Base-by-base conservation (phyloP, 2,329 filamentous ascomycete genomes). In the Thielaviopsis cerberus region DNA sequence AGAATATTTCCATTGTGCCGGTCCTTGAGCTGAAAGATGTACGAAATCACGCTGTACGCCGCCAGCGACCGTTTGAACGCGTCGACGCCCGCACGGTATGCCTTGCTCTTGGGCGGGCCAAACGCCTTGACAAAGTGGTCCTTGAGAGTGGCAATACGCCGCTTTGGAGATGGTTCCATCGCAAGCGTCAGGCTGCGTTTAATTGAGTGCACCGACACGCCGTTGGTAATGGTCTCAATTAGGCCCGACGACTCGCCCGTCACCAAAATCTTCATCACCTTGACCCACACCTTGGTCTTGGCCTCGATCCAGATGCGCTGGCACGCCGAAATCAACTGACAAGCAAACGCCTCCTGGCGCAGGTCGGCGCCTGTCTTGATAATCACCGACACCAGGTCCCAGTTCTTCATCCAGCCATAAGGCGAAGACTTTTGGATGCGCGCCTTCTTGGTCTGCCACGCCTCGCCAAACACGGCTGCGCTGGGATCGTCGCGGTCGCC, bases 401-500 rank as follows among this genome's bases (percentile, higher is more conserved):
- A 92, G 66, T 89, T 91, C 71, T 87, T 87, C 82, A 89, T 88
- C 81, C 85, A 88, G 10, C 87, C 87, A 66, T 90, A 92, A 0
- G 87, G 87, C 0, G 86, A 91, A 1, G 86, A 86, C 64, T 86
- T 85, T 61, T 87, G 79, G 67, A 92, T 88, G 22, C 87, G 84
- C 69, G 91, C 87, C 65, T 85, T 87, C 70, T 92, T 92, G 58
- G 82, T 78, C 64, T 85, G 81, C 87, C 87, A 92, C 22, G 87
- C 87, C 70, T 92, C 87, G 60, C 88, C 87, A 69, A 92, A 91
- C 4, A 88, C 88, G 10, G 87, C 87, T 37, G 87, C 87, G 65
- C 86, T 90, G 50, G 87, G 87, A 66, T 92, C 87, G 65, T 92
- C 87, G 41, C 87, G 82, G 68, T 92, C 87, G 34, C 86, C 86